Evolutionary conservation across 2,329 filamentous ascomycete genomes (phyloP), one percentile per base, ranked within the genome.

Genomic region (Colletotrichum lindemuthianum): DNA sequence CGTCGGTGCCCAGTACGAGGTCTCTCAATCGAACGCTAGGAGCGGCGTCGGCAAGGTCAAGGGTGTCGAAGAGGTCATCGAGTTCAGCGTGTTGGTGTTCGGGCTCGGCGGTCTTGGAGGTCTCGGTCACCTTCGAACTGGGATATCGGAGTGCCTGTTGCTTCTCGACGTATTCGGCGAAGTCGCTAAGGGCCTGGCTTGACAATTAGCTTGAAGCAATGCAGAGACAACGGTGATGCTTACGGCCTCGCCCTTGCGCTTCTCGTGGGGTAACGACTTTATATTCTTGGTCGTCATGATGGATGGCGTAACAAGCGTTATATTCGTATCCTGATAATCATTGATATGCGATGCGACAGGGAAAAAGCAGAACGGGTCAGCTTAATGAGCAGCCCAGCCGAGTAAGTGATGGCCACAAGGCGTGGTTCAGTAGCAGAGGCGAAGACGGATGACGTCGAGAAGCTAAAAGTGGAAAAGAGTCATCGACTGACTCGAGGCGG

Each of bases 101-200:
- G 13, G 15, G 74, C 55, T 69, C 55, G 24, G 75, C 72, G 9
- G 75, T 69, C 11, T 74, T 72, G 13, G 69, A 68, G 72, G 60
- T 55, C 3, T 72, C 59, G 13, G 70, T 53, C 39, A 73, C 69
- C 58, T 74, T 77, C 40, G 80, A 73, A 47, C 74, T 74, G 2
- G 86, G 86, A 70, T 88, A 89, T 60, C 91, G 89, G 53, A 90
- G 79, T 12, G 89, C 89, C 77, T 98, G 96, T 76, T 98, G 94
- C 76, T 93, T 91, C 77, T 98, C 93, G 69, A 97, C 96, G 73
- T 97, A 98, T 73, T 99, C 96, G 77, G 94, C 93, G 76, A 99
- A 99, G 72, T 98, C 96, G 81, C 92, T 96, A 60, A 99, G 85
- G 11, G 95, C 94, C 85, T 86, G 53, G 0, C 45, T 70, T 41